phyloP scores from a whole-genome alignment of 768 basidiomycete species.

The Mrakia hoshinonis region DNA sequence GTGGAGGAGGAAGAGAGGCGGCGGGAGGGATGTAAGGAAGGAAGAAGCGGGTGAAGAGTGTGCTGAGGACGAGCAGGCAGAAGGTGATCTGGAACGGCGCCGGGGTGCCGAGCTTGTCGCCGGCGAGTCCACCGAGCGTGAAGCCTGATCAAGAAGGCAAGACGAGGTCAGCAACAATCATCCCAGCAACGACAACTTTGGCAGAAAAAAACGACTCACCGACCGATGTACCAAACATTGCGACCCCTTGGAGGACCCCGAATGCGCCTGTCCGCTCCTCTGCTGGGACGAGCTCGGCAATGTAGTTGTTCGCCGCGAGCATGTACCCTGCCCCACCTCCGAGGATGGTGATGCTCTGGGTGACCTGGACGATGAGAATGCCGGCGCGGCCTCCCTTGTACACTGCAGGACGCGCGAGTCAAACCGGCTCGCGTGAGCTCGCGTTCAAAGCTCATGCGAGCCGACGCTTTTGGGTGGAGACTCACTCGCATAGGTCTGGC shows the following conservation, averaged over 20 bases:
- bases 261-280: slow-evolving; percentile 38
- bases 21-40: slow-evolving; percentile 38
- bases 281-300: slow-evolving; percentile 33
- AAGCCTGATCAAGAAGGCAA: slow-evolving; percentile 23
- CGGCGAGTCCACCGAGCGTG: slow-evolving; percentile 31
- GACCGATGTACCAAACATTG: slow-evolving; percentile 33
- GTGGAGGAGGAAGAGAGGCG: not conserved
- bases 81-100: slow-evolving; percentile 38
- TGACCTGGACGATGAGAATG: slow-evolving; percentile 35
- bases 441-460: not conserved
- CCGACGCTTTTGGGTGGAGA: not conserved
- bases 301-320: slow-evolving; percentile 37
- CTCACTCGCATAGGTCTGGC: slow-evolving; percentile 33
- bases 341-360: slow-evolving; percentile 38
- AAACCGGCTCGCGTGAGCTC: not conserved
- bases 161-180: too few relatives aligned
- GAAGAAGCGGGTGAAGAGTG: slow-evolving; percentile 34
- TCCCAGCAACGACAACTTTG: too few relatives aligned
- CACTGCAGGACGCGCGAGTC: not conserved
- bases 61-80: slow-evolving; percentile 34
- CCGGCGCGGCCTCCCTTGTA: slow-evolving; percentile 33
- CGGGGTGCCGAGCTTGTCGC: slow-evolving; percentile 31
- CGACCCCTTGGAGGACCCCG: slow-evolving; percentile 36
- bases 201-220: slow-evolving; percentile 10
- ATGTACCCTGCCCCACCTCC: slow-evolving; percentile 39